Evolutionary conservation across 2,329 filamentous ascomycete genomes (phyloP).

Genomic region (Microdochium paspali): DNA sequence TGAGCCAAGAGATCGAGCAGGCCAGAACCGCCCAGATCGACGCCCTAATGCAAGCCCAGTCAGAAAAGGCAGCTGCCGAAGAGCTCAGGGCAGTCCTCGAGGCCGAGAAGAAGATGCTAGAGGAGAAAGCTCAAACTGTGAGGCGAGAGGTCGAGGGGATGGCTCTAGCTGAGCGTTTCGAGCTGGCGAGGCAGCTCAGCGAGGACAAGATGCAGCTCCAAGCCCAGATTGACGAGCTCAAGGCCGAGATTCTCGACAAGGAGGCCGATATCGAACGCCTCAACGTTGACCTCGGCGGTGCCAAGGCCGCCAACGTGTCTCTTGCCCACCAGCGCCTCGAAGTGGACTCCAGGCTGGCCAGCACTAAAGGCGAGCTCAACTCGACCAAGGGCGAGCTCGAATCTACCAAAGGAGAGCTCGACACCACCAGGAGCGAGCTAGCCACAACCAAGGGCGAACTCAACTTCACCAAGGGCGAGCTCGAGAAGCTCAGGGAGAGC

Average conservation of each 20-base stretch:
- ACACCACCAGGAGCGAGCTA: not conserved
- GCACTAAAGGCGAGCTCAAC: not conserved
- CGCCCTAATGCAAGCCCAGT: not conserved
- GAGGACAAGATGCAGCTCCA: not conserved
- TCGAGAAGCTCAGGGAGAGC: constrained; percentile 18
- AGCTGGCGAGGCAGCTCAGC: not conserved
- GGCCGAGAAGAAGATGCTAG: not conserved
- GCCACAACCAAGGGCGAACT: constrained; percentile 36
- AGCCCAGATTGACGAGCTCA: not conserved
- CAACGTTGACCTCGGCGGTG: not conserved
- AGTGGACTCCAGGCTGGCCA: not conserved
- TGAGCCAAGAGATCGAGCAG: not conserved
- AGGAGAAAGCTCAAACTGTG: not conserved
- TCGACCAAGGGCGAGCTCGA: not conserved
- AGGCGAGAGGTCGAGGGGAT: not conserved
- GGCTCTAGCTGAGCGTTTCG: not conserved
- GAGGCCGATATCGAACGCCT: not conserved
- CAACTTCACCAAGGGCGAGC: constrained; percentile 10
- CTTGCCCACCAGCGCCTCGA: not conserved
- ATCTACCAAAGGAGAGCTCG: not conserved
- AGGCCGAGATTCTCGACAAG: not conserved
- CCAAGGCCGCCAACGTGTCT: not conserved
- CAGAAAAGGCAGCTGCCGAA: not conserved
- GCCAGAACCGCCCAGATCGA: not conserved
- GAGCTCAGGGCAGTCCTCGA: not conserved